A percentile compares a stretch with the other conserved stretches of the same genome.
Evolutionary conservation across 257 asterid species (phyloP).

Genomic region (Leptodermis oblonga): DNA sequence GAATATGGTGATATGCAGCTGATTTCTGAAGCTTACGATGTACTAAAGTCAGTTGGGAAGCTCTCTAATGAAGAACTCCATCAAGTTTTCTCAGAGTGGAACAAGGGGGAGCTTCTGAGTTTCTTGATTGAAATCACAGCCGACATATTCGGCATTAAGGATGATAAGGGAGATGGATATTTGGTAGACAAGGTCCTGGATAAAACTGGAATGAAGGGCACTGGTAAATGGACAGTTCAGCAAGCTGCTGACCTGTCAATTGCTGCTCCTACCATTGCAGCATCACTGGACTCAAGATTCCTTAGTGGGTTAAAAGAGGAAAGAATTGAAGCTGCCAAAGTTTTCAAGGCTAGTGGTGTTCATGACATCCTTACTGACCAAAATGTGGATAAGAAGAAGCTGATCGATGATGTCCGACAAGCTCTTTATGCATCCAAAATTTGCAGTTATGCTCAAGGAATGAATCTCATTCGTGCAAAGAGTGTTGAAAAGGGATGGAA

Average conservation of each 20-base stretch:
- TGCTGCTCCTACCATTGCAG: constrained; percentile 94
- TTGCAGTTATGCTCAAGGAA: constrained; percentile 93
- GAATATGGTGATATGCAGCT: constrained; percentile 99
- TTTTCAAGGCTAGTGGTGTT: constrained; percentile 67
- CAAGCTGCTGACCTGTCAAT: constrained; percentile 94
- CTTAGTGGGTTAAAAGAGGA: constrained; percentile 94
- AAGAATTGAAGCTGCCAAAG: constrained; percentile 72
- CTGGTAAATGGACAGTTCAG: constrained; percentile 97
- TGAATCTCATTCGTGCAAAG: constrained; percentile 92
- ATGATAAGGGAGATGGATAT: constrained; percentile 77
- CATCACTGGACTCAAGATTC: constrained; percentile 91
- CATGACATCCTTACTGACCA: constrained; percentile 55
- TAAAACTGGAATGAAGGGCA: constrained; percentile 98
- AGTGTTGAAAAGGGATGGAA: constrained; percentile 88
- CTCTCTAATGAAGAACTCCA: constrained; percentile 75
- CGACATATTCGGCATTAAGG: constrained; percentile 89
- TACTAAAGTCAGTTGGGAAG: constrained; percentile 83
- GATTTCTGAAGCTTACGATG: constrained; percentile 92
- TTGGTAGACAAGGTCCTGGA: constrained; percentile 91
- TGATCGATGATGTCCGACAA: constrained; percentile 80
- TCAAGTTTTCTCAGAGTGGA: constrained; percentile 79
- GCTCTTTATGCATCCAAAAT: constrained; percentile 89
- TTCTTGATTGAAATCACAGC: constrained; percentile 95
- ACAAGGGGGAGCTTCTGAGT: constrained; percentile 89
- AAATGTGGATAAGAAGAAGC: constrained; percentile 52